Evolutionary conservation across 257 asterid genomes (phyloP).

Genomic region (Penstemon barbatus): DNA sequence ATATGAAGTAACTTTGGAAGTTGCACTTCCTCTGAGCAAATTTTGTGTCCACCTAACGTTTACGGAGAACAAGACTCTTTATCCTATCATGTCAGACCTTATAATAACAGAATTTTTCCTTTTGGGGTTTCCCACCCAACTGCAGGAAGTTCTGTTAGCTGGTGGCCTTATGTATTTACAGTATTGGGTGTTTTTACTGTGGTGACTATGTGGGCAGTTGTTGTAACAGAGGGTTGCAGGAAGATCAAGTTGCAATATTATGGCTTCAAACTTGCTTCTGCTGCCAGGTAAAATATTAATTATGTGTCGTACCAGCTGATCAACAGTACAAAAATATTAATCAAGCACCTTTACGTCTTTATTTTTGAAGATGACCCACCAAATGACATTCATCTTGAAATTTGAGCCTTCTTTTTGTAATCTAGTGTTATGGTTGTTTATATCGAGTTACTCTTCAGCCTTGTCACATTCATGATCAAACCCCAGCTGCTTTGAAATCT

Average conservation of each 20-base stretch:
- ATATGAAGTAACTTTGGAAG: neutral
- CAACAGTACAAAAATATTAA: neutral
- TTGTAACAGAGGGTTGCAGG: constrained; percentile 96
- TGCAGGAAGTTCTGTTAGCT: constrained; percentile 84
- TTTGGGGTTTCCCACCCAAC: constrained; percentile 26
- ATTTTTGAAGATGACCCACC: neutral
- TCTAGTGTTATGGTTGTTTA: neutral
- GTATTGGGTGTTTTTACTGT: constrained; percentile 75
- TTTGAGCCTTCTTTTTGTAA: no score
- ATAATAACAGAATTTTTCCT: constrained; percentile 9
- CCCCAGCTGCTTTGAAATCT: no score
- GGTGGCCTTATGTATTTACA: constrained; percentile 77
- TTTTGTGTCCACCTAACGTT: neutral
- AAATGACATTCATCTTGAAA: neutral
- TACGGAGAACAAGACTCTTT: neutral
- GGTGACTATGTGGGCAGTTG: constrained; percentile 95
- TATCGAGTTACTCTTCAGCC: neutral
- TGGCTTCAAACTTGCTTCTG: constrained; percentile 95
- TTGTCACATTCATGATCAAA: neutral
- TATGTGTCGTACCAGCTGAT: constrained; percentile 16
- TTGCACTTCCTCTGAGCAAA: constrained; percentile 11
- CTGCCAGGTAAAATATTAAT: constrained; percentile 59
- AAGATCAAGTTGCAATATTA: constrained; percentile 93
- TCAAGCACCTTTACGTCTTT: neutral
- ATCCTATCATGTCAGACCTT: constrained; percentile 14